phyloP scores from a whole-genome alignment of 2,329 filamentous ascomycete genomes.

The Parastagonospora avenae region DNA sequence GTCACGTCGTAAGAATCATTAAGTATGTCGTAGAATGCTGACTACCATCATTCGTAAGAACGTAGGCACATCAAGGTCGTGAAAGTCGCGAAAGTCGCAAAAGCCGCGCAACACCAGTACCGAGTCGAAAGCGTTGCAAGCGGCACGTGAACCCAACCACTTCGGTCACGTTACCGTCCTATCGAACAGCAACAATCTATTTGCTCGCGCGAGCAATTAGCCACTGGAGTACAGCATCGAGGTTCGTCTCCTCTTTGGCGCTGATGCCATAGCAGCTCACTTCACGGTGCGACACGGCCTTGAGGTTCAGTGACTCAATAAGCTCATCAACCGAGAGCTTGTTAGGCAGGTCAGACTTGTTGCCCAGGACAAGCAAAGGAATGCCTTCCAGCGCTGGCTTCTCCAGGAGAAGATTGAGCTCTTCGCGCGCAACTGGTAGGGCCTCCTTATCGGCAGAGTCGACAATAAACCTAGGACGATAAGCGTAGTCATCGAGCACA shows the following conservation, averaged over 20 bases:
- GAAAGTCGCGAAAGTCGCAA: constrained; percentile 17
- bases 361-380: constrained; percentile 89
- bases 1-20: constrained; percentile 60
- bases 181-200: constrained; percentile 27
- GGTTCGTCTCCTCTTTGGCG: constrained; percentile 97
- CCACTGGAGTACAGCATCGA: constrained; percentile 96
- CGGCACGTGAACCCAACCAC: constrained; percentile 24
- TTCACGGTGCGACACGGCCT: constrained; percentile 86
- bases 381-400: constrained; percentile 87
- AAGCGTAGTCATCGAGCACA: constrained; percentile 24
- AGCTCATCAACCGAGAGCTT: constrained; percentile 93
- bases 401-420: constrained; percentile 86
- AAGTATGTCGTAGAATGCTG: constrained; percentile 51
- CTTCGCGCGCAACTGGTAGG: constrained; percentile 84
- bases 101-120: constrained; percentile 26
- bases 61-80: constrained; percentile 45
- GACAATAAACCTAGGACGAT: constrained; percentile 76
- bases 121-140: constrained; percentile 23
- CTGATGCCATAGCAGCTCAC: constrained; percentile 99
- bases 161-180: constrained; percentile 31
- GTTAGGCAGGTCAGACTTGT: constrained; percentile 94
- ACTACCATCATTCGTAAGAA: constrained; percentile 41
- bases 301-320: constrained; percentile 90
- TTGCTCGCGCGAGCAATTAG: constrained; percentile 81
- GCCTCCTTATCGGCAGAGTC: constrained; percentile 87